These are phyloP conservation scores for Calophaca sinica DNA, from an alignment of 306 rosid species.

Conservation along the genomic window DNA sequence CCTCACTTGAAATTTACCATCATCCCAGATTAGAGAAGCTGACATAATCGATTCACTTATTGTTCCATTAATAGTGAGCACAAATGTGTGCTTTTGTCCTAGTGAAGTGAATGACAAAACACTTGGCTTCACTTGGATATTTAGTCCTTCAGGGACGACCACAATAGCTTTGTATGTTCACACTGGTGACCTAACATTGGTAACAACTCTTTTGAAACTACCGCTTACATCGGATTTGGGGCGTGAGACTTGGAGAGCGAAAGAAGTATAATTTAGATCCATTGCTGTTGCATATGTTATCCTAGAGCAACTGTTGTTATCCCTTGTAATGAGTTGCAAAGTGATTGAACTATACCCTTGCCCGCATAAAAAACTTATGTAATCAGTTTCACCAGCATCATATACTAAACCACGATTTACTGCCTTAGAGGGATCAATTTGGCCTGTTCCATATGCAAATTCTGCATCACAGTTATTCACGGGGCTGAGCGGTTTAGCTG, in stretches of 20 bases:
- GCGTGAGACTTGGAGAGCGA: neutral
- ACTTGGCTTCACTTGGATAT: neutral
- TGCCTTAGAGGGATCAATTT: neutral
- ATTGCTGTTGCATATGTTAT: neutral
- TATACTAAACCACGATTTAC: neutral
- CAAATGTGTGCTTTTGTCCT: neutral
- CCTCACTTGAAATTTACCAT: neutral
- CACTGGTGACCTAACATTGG: neutral
- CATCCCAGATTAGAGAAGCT: neutral
- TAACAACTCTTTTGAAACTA: neutral
- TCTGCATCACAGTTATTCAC: neutral
- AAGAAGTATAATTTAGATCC: neutral
- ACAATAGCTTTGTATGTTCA: neutral
- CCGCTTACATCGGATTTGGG: neutral
- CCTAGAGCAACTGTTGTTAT: neutral
- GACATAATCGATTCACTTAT: neutral
- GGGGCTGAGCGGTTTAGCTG: neutral
- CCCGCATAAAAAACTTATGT: neutral
- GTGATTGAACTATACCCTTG: too few relatives aligned
- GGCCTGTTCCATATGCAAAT: neutral
- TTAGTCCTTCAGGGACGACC: neutral
- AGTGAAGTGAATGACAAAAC: neutral
- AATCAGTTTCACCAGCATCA: neutral
- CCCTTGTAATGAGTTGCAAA: neutral
- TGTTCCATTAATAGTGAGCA: neutral